A percentile compares a stretch with the other conserved stretches of the same genome.
phyloP scores from a whole-genome alignment of 208 protist genomes.

The Sergeia podlipaevii region DNA sequence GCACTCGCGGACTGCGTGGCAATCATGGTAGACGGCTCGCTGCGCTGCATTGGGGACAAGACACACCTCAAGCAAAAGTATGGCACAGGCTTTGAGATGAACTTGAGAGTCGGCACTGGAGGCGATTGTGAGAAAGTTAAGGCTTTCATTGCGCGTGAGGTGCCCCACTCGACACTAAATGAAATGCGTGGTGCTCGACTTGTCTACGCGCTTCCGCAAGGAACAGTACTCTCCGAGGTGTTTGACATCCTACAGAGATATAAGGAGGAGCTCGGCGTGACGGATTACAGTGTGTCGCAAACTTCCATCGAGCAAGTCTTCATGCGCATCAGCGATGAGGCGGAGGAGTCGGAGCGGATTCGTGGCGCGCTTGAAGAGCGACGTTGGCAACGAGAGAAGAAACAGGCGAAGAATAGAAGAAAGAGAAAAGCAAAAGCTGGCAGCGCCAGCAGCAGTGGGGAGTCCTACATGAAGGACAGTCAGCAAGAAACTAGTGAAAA shows the following conservation, averaged over 20 bases:
- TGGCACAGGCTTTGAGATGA: slow-evolving; percentile 49
- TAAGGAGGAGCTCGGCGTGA: slow-evolving; percentile 26
- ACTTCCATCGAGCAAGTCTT: slow-evolving; percentile 20
- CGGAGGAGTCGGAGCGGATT: no score
- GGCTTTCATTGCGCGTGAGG: slow-evolving; percentile 7
- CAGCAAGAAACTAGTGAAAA: no score
- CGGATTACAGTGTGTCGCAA: slow-evolving; percentile 70
- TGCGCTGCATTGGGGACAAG: slow-evolving; percentile 84
- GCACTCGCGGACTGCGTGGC: slow-evolving; percentile 56
- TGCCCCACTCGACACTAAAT: slow-evolving; percentile 18
- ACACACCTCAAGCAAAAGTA: slow-evolving; percentile 74
- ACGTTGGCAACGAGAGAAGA: no score
- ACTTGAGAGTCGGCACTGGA: slow-evolving; percentile 7
- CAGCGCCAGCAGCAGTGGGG: no score
- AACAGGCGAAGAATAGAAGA: not conserved
- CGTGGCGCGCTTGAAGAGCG: no score
- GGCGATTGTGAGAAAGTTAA: no score
- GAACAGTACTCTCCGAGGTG: slow-evolving; percentile 10
- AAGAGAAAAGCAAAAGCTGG: no score
- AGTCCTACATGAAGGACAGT: no score
- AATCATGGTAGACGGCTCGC: slow-evolving; percentile 86
- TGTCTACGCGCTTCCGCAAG: slow-evolving; percentile 18
- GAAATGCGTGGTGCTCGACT: no score
- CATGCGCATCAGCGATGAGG: slow-evolving; percentile 12
- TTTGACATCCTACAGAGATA: slow-evolving; percentile 18